Base-by-base conservation (phyloP, 805 yeast genomes). In the Lachancea cidri region DNA sequence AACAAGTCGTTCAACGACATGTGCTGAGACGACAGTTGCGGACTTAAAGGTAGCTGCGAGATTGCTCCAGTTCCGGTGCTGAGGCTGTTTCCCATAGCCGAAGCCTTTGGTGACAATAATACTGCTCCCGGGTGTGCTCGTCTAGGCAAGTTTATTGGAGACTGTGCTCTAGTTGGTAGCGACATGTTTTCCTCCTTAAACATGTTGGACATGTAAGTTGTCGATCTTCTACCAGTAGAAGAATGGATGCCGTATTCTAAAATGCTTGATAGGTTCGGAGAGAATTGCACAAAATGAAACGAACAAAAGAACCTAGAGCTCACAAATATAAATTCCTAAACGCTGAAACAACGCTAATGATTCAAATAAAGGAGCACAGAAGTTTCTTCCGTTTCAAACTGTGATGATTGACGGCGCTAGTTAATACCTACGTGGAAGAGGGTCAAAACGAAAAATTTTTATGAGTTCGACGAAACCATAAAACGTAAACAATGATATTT, bases 101-200 rank as follows among this genome's bases (percentile, higher is more conserved):
- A 48, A 4, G 59, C 45, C 36, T 50, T 51, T 15, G 70, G 66
- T 2, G 69, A 64, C 27, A 66, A 44, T 15, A 67, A 49, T 6
- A 63, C 67, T 7, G 71, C 72, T 20, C 72, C 72, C 3, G 72
- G 72, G 41, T 63, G 68, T n/a, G 62, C 64, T 38, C 65, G 53
- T 46, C 65, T 48, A 3, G 52, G 33, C 25, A 47, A 31, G 35
- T 47, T 50, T 22, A 49, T 52, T n/a, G 62, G 60, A 31, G 63
- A 57, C 37, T 53, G 59, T 16, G 51, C 49, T 24, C 59, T 51
- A 17, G 50, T 44, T 13, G 57, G 57, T 39, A 54, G 32, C 7
- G 43, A 34, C 38, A 37, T 29, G 17, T 24, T 32, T 29, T 43
- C 44, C 18, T 41, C 39, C 20, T 35, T 37, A 22, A 41, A 41